Evolutionary conservation across 352 stramenopile genomes (phyloP).

Genomic region (Phytophthora podocarpi): DNA sequence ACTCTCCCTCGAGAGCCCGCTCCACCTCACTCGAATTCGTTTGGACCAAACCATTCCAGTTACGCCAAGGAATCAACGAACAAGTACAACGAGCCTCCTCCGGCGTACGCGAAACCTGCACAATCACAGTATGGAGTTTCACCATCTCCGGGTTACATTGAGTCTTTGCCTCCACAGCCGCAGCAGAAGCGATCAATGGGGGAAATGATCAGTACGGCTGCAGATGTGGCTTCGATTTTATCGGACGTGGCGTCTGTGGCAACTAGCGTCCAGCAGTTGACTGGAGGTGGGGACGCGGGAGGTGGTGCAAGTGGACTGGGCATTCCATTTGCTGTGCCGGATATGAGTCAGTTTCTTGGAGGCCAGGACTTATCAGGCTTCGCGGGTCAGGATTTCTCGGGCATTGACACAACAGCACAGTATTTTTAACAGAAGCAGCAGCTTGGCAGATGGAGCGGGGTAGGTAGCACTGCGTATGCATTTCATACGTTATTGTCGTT

Average conservation of each 20-base stretch:
- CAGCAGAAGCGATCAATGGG: constrained; percentile 26
- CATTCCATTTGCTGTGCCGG: constrained; percentile 24
- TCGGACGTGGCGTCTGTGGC: constrained; percentile 31
- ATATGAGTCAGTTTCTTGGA: constrained; percentile 22
- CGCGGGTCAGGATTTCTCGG: constrained; percentile 12
- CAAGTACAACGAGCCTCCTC: constrained; percentile 7
- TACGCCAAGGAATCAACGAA: constrained; percentile 2
- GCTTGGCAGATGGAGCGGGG: no score
- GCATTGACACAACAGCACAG: constrained; percentile 8
- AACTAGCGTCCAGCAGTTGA: constrained; percentile 29
- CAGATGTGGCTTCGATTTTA: constrained; percentile 27
- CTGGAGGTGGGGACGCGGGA: constrained; percentile 14
- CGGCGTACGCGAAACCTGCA: constrained; percentile 11
- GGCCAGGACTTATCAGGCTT: constrained; percentile 17
- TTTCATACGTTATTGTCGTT: no score
- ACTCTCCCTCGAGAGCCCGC: neutral
- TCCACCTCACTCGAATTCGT: constrained; percentile 23
- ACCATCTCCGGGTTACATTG: constrained; percentile 14
- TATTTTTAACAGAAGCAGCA: no score
- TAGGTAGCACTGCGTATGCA: no score
- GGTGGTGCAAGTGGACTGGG: neutral
- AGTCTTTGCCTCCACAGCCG: constrained; percentile 20
- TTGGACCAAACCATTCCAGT: constrained; percentile 25
- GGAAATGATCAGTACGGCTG: constrained; percentile 30
- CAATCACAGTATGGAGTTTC: neutral